A percentile compares a stretch with the other conserved stretches of the same genome.
Conservation (phyloP, 2,329 filamentous ascomycete species). For the Sporothrix pallida region DNA sequence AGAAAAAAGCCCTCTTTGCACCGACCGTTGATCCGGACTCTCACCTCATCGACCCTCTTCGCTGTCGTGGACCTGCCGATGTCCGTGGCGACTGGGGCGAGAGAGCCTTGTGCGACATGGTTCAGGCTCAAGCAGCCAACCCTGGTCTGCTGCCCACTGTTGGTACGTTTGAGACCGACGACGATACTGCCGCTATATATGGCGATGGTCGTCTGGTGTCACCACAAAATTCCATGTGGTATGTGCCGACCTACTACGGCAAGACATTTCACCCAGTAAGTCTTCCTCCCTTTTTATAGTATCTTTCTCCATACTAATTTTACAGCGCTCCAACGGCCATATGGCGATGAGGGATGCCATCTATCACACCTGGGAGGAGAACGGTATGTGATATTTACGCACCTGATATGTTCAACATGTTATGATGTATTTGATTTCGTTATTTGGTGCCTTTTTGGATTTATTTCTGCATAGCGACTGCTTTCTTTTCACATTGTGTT, state of each 20-base stretch:
- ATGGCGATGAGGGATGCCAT: slow-evolving; percentile 47
- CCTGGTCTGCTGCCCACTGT: slow-evolving; percentile 45
- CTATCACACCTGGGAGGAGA: slow-evolving; percentile 44
- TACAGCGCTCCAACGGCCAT: slow-evolving; percentile 48
- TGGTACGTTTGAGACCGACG: slow-evolving; percentile 39
- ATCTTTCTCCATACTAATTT: slow-evolving; percentile 4
- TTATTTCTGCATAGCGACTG: background rate
- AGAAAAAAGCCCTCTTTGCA: background rate
- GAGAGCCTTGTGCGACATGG: slow-evolving; percentile 53
- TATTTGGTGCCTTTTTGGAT: background rate
- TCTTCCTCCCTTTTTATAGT: background rate
- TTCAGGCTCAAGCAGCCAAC: slow-evolving; percentile 47
- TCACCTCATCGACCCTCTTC: slow-evolving; percentile 47
- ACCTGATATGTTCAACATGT: background rate
- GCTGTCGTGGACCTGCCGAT: slow-evolving; percentile 46
- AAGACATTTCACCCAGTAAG: slow-evolving; percentile 40
- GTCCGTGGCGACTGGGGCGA: slow-evolving; percentile 52
- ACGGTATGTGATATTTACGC: slow-evolving; percentile 31
- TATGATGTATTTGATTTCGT: background rate
- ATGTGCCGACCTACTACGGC: slow-evolving; percentile 39
- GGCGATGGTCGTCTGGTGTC: slow-evolving; percentile 54
- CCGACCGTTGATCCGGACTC: slow-evolving; percentile 44
- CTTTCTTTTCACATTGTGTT: background rate
- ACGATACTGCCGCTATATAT: slow-evolving; percentile 40
- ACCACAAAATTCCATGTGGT: slow-evolving; percentile 55